Evolutionary conservation across 805 yeast species (phyloP), one percentile per base, ranked within the genome.

Genomic region (Saccharomyces jurei): DNA sequence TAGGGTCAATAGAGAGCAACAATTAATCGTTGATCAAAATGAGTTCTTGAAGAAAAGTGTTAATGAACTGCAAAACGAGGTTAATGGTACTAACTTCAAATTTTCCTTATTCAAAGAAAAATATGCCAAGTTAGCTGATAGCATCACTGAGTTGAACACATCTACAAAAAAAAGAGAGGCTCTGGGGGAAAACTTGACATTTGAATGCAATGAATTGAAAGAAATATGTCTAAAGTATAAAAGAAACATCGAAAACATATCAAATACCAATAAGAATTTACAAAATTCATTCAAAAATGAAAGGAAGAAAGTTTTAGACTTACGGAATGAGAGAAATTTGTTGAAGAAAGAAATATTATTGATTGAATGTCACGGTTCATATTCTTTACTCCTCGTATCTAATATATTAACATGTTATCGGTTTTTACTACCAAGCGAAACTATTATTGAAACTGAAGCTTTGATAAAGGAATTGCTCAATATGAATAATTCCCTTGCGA

Each of bases 241-340:
- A 25, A 44, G 30, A 41, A 44, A 51, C 26, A 44, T 51, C 8
- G 48, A 36, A 36, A 36, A 36, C 11, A 17, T 36, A 36, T 17
- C 44, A 17, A 51, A 50, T 26, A 30, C 46, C 8, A 54, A 54
- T 41, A 47, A 36, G 17, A 59, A 55, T 49, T 56, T 61, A 8
- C 59, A 58, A 22, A 52, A 59, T 1, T 60, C 59, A 44, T 66
- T 61, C 51, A 63, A 60, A 27, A 54, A 58, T 10, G 71, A 66
- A 55, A 60, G 65, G 31, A 48, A 54, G 22, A 67, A 66, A 53
- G 63, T 67, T 3, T 50, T 61, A 11, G 68, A 66, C 29, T 53
- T 60, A 32, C 56, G 66, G 17, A 60, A 58, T 13, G 60, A 59
- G 30, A 55, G 53, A 6, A 57, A 59, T 10, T 36, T 51, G 27